Percentiles rank a stretch among this genome's conserved stretches.
phyloP scores from a whole-genome alignment of 164 flowering plant species.

The Tetrastigma voinierianum region DNA sequence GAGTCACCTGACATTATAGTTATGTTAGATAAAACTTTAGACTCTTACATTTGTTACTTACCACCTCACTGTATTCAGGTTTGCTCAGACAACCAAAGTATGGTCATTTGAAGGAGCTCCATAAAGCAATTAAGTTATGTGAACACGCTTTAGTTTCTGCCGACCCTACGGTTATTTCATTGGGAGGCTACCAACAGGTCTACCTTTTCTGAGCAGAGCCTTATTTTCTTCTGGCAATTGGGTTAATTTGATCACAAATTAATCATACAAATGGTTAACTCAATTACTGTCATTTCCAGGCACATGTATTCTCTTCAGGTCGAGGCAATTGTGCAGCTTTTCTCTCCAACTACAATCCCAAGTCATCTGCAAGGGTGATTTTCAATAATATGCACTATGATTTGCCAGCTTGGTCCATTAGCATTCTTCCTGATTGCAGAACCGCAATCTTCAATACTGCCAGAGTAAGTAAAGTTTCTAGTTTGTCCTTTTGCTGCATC shows the following conservation, averaged over 20 bases:
- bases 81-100: conserved; percentile 86
- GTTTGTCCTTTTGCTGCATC: not conserved
- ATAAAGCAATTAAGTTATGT: conserved; percentile 78
- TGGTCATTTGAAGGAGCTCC: conserved; percentile 88
- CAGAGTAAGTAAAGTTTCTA: conserved; percentile 40
- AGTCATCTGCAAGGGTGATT: conserved; percentile 50
- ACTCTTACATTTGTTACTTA: not conserved
- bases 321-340: conserved; percentile 82
- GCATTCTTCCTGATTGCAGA: conserved; percentile 94
- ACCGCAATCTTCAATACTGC: conserved; percentile 88
- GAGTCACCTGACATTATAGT: no score
- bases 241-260: not conserved
- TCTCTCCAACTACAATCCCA: conserved; percentile 62
- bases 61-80: conserved; percentile 43
- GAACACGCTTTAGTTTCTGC: conserved; percentile 78
- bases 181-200: conserved; percentile 76
- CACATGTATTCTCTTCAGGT: conserved; percentile 66
- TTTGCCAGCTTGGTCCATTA: conserved; percentile 96
- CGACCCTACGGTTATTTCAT: conserved; percentile 63
- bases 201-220: not conserved
- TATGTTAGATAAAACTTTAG: not conserved
- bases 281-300: conserved; percentile 45
- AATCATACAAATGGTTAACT: not conserved
- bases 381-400: conserved; percentile 74
- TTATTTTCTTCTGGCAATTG: not conserved